A percentile compares a stretch with the other conserved stretches of the same genome.
Conservation (phyloP, 2,329 filamentous ascomycete genomes). For the Ascochyta viciae-villosae region DNA sequence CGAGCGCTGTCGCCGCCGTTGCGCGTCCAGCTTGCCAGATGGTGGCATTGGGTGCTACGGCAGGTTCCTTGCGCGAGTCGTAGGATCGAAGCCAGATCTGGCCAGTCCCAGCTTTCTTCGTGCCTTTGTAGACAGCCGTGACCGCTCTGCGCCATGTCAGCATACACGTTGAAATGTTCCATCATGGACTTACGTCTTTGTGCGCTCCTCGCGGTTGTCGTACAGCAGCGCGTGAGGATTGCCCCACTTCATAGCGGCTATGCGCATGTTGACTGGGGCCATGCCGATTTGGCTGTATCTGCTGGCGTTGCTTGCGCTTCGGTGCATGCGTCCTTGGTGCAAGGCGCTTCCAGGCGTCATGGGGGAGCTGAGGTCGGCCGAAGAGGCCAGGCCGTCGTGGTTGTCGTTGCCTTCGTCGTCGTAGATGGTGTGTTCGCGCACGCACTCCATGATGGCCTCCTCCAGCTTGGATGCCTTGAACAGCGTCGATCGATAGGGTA, state of each 20-base stretch:
- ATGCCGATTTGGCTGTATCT: slow-evolving; percentile 79
- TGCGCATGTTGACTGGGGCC: slow-evolving; percentile 63
- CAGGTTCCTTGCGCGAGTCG: slow-evolving; percentile 89
- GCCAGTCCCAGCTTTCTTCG: slow-evolving; percentile 66
- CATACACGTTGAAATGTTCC: background rate
- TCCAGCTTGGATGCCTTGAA: slow-evolving; percentile 98
- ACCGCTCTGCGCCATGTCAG: slow-evolving; percentile 69
- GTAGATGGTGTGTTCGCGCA: slow-evolving; percentile 78
- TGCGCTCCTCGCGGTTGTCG: slow-evolving; percentile 82
- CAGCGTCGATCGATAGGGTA: slow-evolving; percentile 89
- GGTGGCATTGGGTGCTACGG: slow-evolving; percentile 90
- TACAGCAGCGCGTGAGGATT: slow-evolving; percentile 89
- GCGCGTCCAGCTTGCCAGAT: slow-evolving; percentile 97
- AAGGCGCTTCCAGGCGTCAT: slow-evolving; percentile 45
- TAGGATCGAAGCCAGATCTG: slow-evolving; percentile 87
- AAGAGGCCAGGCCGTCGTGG: slow-evolving; percentile 50
- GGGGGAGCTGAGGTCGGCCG: slow-evolving; percentile 52
- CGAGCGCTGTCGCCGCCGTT: slow-evolving; percentile 88
- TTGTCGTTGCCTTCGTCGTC: slow-evolving; percentile 85
- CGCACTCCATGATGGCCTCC: slow-evolving; percentile 88
- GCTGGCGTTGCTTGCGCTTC: slow-evolving; percentile 81
- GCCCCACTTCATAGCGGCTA: slow-evolving; percentile 66
- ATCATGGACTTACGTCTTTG: slow-evolving; percentile 77
- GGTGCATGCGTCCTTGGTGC: slow-evolving; percentile 47
- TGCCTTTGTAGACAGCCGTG: slow-evolving; percentile 89